Evolutionary conservation across 208 protist genomes (phyloP).

Genomic region (Willaertia magna): DNA sequence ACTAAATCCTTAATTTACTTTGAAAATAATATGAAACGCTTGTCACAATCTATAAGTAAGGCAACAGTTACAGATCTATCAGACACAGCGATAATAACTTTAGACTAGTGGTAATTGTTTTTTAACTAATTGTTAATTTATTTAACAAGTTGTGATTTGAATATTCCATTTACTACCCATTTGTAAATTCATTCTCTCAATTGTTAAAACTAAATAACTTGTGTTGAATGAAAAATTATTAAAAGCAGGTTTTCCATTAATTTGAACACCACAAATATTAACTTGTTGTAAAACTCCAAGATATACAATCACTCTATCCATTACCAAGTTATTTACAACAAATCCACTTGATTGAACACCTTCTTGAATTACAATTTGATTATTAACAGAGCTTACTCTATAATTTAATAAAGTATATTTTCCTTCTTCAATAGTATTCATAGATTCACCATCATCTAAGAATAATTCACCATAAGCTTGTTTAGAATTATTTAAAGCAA

Average conservation of each 20-base stretch:
- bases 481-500: conserved; percentile 27
- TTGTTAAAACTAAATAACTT: no score
- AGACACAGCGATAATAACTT: no score
- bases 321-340: neutral
- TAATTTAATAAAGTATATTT: neutral
- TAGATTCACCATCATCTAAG: conserved; percentile 39
- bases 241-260: neutral
- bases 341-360: neutral
- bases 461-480: conserved; percentile 33
- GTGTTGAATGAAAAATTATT: no score
- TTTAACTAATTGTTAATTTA: no score
- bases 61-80: no score
- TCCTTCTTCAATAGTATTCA: neutral
- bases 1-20: neutral
- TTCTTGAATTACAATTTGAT: neutral
- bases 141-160: no score
- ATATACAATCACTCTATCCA: neutral
- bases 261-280: neutral
- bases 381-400: neutral
- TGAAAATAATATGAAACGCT: neutral
- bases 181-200: no score
- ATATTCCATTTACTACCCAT: no score
- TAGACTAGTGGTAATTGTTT: no score
- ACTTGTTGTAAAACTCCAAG: neutral
- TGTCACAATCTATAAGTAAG: no score